Base-by-base conservation (phyloP, 2,329 filamentous ascomycete genomes). In the Aspergillus ustus region DNA sequence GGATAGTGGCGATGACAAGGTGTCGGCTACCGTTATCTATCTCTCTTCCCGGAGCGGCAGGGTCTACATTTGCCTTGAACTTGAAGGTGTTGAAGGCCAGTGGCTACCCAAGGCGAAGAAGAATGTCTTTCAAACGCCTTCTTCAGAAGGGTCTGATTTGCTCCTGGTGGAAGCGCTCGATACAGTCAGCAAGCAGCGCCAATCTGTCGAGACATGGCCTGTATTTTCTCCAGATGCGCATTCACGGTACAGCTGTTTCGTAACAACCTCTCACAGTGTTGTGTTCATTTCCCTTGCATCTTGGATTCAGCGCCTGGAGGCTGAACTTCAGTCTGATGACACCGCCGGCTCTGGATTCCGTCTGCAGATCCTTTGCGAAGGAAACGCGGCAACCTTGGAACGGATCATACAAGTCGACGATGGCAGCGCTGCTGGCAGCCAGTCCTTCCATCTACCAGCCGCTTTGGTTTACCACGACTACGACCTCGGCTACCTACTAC, bases 81-180 rank as follows among this genome's bases (percentile, higher is more conserved):
- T 88, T 34, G 84, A 88, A 54, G 87, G 86, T 0, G 81, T 89
- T 2, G 82, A 87, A 66, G 87, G 84, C 7, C 84, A 86, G 67
- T 89, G 87, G 87, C 80, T 89, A 7, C 86, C 87, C 1, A 79
- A 76, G 57, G 73, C 73, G 19, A 76, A 70, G 55, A 77, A 73
- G 53, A 77, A 76, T 54, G 70, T 74, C 1, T 81, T 81, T 67
- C 74, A 70, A 28, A 74, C 76, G 13, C 78, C 79, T 40, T 59
- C 77, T 19, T 77, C 75, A 4, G 77, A 81, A 22, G 73, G 78
- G 9, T 73, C 76, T 48, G 78, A 81, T 45, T 68, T 83, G 20
- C 62, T 82, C 5, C 64, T 81, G 51, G 71, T 82, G 11, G 80
- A 83, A 63, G 79, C 78, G 0, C 62, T 83, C 22, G 76, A 82